Conservation (phyloP, 2,329 filamentous ascomycete species). For the Trichoderma citrinoviride region DNA sequence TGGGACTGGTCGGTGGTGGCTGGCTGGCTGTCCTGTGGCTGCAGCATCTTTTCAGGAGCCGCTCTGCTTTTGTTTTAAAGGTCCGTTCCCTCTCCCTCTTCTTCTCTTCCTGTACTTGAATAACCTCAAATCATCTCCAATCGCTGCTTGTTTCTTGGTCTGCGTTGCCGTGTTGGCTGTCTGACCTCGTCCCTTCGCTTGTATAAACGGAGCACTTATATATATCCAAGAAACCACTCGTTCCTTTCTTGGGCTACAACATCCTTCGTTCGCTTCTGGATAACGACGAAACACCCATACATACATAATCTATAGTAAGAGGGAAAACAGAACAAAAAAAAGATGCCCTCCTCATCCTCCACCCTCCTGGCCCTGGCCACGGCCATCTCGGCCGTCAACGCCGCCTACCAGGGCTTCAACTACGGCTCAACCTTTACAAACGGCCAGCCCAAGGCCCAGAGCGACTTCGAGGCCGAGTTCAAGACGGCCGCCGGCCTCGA, state of each 20-base stretch:
- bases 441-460: conserved; percentile 56
- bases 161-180: neutral
- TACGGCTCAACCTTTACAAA: conserved; percentile 64
- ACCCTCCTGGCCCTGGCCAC: conserved; percentile 37
- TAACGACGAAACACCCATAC: too few species aligned
- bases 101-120: neutral
- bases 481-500: conserved; percentile 60
- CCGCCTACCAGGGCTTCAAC: conserved; percentile 66
- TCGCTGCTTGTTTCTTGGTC: neutral
- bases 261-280: too few species aligned
- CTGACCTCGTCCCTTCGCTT: conserved; percentile 11
- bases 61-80: too few species aligned
- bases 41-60: neutral
- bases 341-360: conserved; percentile 35
- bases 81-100: neutral
- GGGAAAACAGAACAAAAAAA: conserved; percentile 10
- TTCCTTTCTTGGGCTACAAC: neutral
- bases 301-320: too few species aligned
- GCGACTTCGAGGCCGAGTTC: conserved; percentile 70
- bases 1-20: too few species aligned
- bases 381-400: conserved; percentile 36
- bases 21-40: neutral
- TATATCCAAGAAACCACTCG: too few species aligned
- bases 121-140: neutral
- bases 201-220: too few species aligned